phyloP scores from a whole-genome alignment of 1,284 basidiomycete genomes.

The Cerrena zonata region DNA sequence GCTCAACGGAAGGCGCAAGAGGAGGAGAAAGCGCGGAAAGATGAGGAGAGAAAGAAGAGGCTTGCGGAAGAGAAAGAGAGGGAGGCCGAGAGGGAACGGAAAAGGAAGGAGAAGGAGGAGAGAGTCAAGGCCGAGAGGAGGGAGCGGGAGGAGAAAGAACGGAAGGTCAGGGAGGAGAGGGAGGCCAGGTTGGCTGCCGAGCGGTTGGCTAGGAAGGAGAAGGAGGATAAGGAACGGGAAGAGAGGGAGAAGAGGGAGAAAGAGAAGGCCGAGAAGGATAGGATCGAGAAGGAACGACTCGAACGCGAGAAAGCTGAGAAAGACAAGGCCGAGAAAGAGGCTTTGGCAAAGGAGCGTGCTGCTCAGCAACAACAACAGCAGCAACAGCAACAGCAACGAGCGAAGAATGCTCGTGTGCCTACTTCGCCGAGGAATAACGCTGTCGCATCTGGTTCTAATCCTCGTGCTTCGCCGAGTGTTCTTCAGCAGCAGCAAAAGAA shows the following conservation, averaged over 20 bases:
- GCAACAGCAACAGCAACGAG: conserved; percentile 26
- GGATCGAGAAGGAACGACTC: conserved; percentile 18
- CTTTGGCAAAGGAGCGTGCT: conserved; percentile 41
- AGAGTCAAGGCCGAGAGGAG: conserved; percentile 55
- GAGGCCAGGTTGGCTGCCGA: conserved; percentile 48
- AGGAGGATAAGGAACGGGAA: conserved; percentile 53
- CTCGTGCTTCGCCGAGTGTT: conserved; percentile 33
- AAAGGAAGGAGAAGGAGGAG: conserved; percentile 62
- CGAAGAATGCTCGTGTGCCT: conserved; percentile 37
- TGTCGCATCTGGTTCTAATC: conserved; percentile 44
- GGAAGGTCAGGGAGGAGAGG: conserved; percentile 52
- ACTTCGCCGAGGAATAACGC: conserved; percentile 44
- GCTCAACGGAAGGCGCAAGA: conserved; percentile 69
- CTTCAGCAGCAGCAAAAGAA: conserved; percentile 46
- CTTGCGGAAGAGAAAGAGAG: conserved; percentile 64
- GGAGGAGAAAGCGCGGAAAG: conserved; percentile 73
- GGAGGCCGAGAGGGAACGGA: conserved; percentile 59
- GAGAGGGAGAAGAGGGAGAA: conserved; percentile 54
- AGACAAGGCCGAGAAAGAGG: conserved; percentile 44
- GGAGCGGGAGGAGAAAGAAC: conserved; percentile 61
- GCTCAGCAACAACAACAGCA: conserved; percentile 34
- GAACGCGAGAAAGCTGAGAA: conserved; percentile 25
- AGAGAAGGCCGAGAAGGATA: conserved; percentile 53
- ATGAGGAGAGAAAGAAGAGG: conserved; percentile 72
- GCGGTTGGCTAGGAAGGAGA: conserved; percentile 44